Conservation (phyloP, 805 yeast genomes). For the Candida manassasensis region DNA sequence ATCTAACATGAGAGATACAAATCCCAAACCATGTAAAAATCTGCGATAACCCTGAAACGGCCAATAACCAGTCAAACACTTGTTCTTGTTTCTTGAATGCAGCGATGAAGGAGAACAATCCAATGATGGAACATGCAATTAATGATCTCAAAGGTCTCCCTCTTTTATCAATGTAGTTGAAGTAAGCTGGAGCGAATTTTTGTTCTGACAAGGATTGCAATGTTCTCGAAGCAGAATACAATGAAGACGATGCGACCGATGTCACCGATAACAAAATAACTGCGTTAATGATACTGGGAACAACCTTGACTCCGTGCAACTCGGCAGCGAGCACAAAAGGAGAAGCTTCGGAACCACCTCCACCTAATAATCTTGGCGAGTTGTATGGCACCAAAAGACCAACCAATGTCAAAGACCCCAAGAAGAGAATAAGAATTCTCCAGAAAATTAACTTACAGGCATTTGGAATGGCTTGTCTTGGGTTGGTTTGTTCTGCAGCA, state of each 20-base stretch:
- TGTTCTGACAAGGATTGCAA: constrained; percentile 40
- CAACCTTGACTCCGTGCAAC: constrained; percentile 33
- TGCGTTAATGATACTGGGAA: constrained; percentile 40
- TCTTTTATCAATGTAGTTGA: constrained; percentile 35
- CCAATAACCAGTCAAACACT: constrained; percentile 39
- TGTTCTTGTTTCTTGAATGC: constrained; percentile 35
- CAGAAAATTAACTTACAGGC: constrained; percentile 39
- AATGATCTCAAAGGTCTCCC: constrained; percentile 41
- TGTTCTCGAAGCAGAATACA: constrained; percentile 40
- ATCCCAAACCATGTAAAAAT: constrained; percentile 41
- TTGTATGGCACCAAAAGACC: constrained; percentile 37
- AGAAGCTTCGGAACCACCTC: constrained; percentile 32
- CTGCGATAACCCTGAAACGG: constrained; percentile 39
- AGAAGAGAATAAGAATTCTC: constrained; percentile 33
- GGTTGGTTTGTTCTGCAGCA: constrained; percentile 36
- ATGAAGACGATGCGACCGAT: constrained; percentile 39
- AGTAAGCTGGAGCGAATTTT: constrained; percentile 36
- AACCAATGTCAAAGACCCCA: constrained; percentile 36
- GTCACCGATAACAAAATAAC: constrained; percentile 38
- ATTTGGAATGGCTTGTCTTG: constrained; percentile 34
- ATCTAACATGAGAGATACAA: constrained; percentile 37
- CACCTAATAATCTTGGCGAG: constrained; percentile 32
- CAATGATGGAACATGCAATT: constrained; percentile 27
- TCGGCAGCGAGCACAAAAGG: constrained; percentile 41
- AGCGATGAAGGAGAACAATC: constrained; percentile 37